Conservation (phyloP, 1,284 basidiomycete species). For the Rugosomyces carneus region DNA sequence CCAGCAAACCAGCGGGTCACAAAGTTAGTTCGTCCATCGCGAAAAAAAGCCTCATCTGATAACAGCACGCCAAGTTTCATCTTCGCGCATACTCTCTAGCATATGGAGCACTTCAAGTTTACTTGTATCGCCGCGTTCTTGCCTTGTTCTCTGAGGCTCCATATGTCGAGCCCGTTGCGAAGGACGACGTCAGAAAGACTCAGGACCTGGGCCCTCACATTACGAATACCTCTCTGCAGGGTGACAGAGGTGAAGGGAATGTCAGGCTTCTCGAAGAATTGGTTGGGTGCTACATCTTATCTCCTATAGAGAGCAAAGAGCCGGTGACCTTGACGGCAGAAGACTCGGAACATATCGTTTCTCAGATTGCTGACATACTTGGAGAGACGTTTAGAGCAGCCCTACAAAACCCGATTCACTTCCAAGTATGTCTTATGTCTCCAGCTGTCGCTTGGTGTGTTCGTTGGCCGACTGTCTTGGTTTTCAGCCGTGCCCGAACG, state of each 20-base stretch:
- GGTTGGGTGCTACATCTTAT: constrained; percentile 53
- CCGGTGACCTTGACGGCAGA: constrained; percentile 20
- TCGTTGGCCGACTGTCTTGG: neutral
- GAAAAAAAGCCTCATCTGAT: constrained; percentile 10
- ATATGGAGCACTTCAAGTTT: constrained; percentile 72
- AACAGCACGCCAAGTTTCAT: constrained; percentile 64
- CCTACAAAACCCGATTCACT: constrained; percentile 78
- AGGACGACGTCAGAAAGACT: constrained; percentile 20
- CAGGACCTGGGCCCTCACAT: constrained; percentile 76
- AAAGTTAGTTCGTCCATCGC: constrained; percentile 47
- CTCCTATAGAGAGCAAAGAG: constrained; percentile 19
- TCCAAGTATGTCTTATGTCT: constrained; percentile 54
- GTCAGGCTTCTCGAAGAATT: constrained; percentile 79
- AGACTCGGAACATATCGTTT: constrained; percentile 55
- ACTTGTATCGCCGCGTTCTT: constrained; percentile 78
- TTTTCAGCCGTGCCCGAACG: constrained; percentile 76
- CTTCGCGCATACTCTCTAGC: constrained; percentile 91
- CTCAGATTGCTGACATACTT: constrained; percentile 62
- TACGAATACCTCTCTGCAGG: constrained; percentile 95
- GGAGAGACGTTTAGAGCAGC: constrained; percentile 85
- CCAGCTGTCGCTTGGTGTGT: neutral
- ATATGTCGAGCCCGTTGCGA: constrained; percentile 42
- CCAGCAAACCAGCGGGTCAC: constrained; percentile 41
- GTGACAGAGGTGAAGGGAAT: constrained; percentile 54
- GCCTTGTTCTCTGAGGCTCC: constrained; percentile 78